Evolutionary conservation across 2,329 filamentous ascomycete genomes (phyloP).

Genomic region (Tolypocladium capitatum): DNA sequence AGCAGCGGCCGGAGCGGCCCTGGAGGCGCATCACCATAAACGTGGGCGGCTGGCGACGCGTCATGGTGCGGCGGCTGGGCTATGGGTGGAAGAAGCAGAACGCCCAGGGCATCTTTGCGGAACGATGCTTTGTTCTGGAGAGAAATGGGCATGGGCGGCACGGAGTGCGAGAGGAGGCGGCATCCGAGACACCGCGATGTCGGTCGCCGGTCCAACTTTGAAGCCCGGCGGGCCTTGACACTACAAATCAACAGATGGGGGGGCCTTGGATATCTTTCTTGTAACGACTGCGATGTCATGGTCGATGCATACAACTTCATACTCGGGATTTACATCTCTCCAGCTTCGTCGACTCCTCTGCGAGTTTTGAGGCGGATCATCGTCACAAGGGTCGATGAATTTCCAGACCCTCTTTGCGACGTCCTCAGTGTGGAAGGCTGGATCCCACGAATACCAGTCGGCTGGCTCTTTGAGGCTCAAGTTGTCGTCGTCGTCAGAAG

Average conservation of each 20-base stretch:
- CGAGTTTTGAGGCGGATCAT: too few species aligned
- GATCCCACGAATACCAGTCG: too few species aligned
- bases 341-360: too few species aligned
- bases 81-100: slow-evolving; percentile 27
- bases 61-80: slow-evolving; percentile 29
- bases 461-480: too few species aligned
- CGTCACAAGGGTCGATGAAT: too few species aligned
- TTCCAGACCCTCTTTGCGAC: too few species aligned
- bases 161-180: slow-evolving; percentile 14
- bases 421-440: too few species aligned
- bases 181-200: slow-evolving; percentile 13
- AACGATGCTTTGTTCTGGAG: slow-evolving; percentile 32
- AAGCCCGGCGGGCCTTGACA: background rate
- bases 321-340: too few species aligned
- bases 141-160: slow-evolving; percentile 9
- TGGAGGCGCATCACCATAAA: slow-evolving; percentile 32
- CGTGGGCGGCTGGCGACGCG: slow-evolving; percentile 32
- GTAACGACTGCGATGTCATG: background rate
- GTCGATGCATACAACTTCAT: background rate
- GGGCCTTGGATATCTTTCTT: background rate
- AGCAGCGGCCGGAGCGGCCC: slow-evolving; percentile 5
- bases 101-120: slow-evolving; percentile 28
- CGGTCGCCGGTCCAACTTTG: slow-evolving; percentile 2
- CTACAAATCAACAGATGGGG: background rate
- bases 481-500: too few species aligned